Evolutionary conservation across 768 basidiomycete genomes (phyloP), one percentile per base, ranked within the genome.

Genomic region (Russula olivacea): DNA sequence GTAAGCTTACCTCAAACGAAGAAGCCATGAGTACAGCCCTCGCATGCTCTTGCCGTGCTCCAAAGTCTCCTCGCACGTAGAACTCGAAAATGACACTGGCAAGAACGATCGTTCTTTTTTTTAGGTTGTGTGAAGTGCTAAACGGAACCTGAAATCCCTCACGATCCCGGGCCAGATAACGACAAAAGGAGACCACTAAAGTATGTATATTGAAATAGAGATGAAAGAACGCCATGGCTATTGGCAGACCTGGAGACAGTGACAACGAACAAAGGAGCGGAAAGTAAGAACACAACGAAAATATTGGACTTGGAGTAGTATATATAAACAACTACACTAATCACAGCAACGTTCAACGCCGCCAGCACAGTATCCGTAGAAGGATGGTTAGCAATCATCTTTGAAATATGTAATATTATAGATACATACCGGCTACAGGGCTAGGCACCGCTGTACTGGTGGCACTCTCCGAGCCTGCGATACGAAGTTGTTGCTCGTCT

Each of bases 1-100:
- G n/a, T 21, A 55, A 59, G 38, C 63, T 49, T 9, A 47, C 45
- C 62, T 53, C 52, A 51, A 60, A 60, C 30, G 54, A 64, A 60
- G n/a, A n/a, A n/a, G n/a, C n/a, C n/a, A n/a, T n/a, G n/a, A n/a
- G n/a, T n/a, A n/a, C n/a, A n/a, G n/a, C n/a, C n/a, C n/a, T n/a
- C n/a, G n/a, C n/a, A n/a, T n/a, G n/a, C n/a, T n/a, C n/a, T n/a
- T n/a, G n/a, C n/a, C n/a, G n/a, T n/a, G n/a, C n/a, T n/a, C n/a
- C n/a, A n/a, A n/a, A n/a, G n/a, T n/a, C n/a, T n/a, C n/a, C n/a
- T n/a, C n/a, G n/a, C n/a, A n/a, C n/a, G n/a, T n/a, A n/a, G n/a
- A n/a, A n/a, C n/a, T n/a, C n/a, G n/a, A n/a, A n/a, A n/a, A n/a
- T n/a, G n/a, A n/a, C n/a, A n/a, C n/a, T n/a, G n/a, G n/a, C n/a